Evolutionary conservation across 2,329 filamentous ascomycete genomes (phyloP), one percentile per base, ranked within the genome.

Genomic region (Diaporthe vaccinii): DNA sequence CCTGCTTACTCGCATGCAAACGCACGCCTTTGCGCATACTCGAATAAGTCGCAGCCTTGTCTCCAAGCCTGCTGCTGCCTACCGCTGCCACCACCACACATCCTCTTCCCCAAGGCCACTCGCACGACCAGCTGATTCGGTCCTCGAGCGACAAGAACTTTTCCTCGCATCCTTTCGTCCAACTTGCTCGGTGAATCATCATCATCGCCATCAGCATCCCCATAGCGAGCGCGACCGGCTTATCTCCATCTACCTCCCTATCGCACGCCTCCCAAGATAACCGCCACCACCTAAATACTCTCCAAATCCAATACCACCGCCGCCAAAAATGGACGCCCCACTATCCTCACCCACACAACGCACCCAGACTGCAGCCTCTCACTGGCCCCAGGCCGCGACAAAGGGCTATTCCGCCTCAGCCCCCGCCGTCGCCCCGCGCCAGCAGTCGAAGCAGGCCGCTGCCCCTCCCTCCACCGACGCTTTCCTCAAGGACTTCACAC

Each of bases 401-500:
- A 62, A 31, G 41, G 62, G 62, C 62, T 68, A 68, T 15, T n/a
- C 41, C 44, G 25, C 14, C 70, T 12, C 70, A 6, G 44, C 77
- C 76, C 28, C 80, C 80, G 9, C 80, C 81, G 15, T 77, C 79
- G 46, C 80, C 80, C 58, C 81, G 81, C 77, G 67, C 75, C 76
- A 61, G 28, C 51, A 69, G 55, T 17, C 49, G 14, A 83, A 84
- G 78, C 62, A 68, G 62, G 34, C 49, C 25, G 22, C 65, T 17
- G 51, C 49, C 34, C 72, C 81, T 1, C 80, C 86, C 1, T 88
- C 87, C 20, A 88, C 89, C 70, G 89, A 91, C 72, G 78, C 85
- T 39, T 95, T 95, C 82, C 89, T 98, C 76, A 91, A 93, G 80
- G 93, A 98, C 84, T 94, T 96, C 81, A 96, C 91, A 75, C 90